phyloP scores from a whole-genome alignment of 139 green algal species.

The Coelastrella sp. region DNA sequence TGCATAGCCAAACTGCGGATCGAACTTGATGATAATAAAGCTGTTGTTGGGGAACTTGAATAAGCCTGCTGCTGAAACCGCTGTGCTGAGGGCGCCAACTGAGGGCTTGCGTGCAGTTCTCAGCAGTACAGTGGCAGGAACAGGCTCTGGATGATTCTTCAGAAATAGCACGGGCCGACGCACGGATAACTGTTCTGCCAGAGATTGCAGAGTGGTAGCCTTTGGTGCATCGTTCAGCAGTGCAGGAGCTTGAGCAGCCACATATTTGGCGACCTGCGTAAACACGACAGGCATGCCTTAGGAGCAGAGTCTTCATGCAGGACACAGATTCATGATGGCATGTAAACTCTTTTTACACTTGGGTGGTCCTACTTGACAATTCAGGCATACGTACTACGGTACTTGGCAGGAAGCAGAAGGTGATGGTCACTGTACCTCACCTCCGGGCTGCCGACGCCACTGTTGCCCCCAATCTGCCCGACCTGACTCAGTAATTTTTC shows the following conservation, averaged over 20 bases:
- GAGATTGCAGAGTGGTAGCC: background rate
- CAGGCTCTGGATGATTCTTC: background rate
- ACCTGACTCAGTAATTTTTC: background rate
- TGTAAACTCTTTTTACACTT: no score
- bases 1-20: slow-evolving; percentile 39
- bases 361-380: no score
- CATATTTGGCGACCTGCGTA: slow-evolving; percentile 29
- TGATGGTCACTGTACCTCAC: background rate
- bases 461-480: slow-evolving; percentile 2
- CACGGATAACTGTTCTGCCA: background rate
- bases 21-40: slow-evolving; percentile 40
- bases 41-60: slow-evolving; percentile 35
- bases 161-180: slow-evolving; percentile 22
- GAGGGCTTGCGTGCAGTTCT: slow-evolving; percentile 30
- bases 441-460: slow-evolving; percentile 37
- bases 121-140: slow-evolving; percentile 28
- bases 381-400: no score
- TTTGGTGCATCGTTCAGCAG: background rate
- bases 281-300: background rate
- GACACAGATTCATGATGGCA: no score
- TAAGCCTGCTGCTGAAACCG: background rate
- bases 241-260: background rate
- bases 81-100: background rate
- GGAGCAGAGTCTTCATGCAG: no score
- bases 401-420: no score